These are phyloP conservation scores for Dillenia suffruticosa DNA, from an alignment of 164 flowering plant genomes.

Conservation along the genomic window DNA sequence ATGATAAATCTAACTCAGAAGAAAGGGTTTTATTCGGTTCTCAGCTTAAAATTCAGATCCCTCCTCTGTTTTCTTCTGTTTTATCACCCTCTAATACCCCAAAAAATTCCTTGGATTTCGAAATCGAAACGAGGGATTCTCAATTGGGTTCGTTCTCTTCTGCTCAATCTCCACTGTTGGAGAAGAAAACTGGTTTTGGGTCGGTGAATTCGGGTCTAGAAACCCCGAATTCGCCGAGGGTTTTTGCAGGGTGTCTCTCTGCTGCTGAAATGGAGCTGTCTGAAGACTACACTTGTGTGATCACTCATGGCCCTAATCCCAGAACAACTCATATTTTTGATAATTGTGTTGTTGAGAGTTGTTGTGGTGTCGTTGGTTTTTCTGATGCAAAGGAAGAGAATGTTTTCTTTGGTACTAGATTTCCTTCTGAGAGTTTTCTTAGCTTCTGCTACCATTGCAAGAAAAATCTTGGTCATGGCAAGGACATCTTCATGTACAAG, in stretches of 20 bases:
- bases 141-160: constrained; percentile 32
- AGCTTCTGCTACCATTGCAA: constrained; percentile 70
- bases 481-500: constrained; percentile 94
- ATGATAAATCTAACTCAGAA: constrained; percentile 24
- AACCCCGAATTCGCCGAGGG: constrained; percentile 27
- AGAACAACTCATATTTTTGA: constrained; percentile 81
- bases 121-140: constrained; percentile 38
- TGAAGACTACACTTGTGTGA: constrained; percentile 83
- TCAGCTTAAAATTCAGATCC: constrained; percentile 68
- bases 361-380: constrained; percentile 34
- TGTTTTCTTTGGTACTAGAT: constrained; percentile 10
- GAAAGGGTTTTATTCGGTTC: constrained; percentile 67
- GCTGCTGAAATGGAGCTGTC: constrained; percentile 66
- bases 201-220: constrained; percentile 28
- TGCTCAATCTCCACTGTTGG: constrained; percentile 18
- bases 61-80: constrained; percentile 34
- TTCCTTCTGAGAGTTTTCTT: constrained; percentile 53
- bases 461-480: constrained; percentile 65
- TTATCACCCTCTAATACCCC: constrained; percentile 33
- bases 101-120: constrained; percentile 41
- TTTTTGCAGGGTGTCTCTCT: constrained; percentile 41
- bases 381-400: constrained; percentile 23
- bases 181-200: constrained; percentile 31
- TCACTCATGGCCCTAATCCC: constrained; percentile 67
- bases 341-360: constrained; percentile 59